Conservation (phyloP, 352 stramenopile genomes). For the Phytophthora quininea region DNA sequence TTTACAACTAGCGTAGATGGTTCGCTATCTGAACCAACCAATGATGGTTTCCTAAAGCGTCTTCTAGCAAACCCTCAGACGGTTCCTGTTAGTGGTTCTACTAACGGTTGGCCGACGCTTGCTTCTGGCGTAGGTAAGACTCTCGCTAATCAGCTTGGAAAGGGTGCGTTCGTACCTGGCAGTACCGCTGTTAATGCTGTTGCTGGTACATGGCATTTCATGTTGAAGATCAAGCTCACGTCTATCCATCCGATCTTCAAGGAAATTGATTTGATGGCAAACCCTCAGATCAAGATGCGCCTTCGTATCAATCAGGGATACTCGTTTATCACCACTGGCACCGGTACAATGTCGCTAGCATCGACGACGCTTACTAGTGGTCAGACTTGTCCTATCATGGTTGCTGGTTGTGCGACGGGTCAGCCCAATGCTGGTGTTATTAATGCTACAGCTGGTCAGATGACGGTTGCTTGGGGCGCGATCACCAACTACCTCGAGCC, state of each 20-base stretch:
- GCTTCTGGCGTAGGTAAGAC: neutral
- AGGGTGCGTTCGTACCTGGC: slow-evolving; percentile 12
- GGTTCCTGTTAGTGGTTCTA: slow-evolving; percentile 2
- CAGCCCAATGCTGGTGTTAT: slow-evolving; percentile 8
- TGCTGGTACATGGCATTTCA: slow-evolving; percentile 13
- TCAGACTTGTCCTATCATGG: slow-evolving; percentile 7
- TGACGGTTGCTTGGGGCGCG: slow-evolving; percentile 10
- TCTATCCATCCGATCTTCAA: slow-evolving; percentile 7
- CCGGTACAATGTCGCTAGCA: slow-evolving; percentile 1
- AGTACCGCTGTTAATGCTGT: slow-evolving; percentile 3
- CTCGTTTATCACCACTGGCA: neutral
- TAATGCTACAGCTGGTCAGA: neutral
- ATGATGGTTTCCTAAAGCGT: slow-evolving; percentile 12
- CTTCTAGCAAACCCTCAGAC: slow-evolving; percentile 14
- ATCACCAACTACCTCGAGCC: slow-evolving; percentile 11
- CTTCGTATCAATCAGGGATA: slow-evolving; percentile 10
- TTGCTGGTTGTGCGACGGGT: neutral
- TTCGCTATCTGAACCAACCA: neutral
- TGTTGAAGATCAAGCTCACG: slow-evolving; percentile 9
- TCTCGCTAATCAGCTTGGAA: slow-evolving; percentile 4
- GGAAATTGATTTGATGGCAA: slow-evolving; percentile 6
- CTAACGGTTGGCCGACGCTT: neutral
- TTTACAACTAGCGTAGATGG: slow-evolving; percentile 1
- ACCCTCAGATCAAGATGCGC: slow-evolving; percentile 6
- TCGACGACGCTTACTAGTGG: slow-evolving; percentile 3